These are phyloP conservation scores for Raffaelea arxii DNA, from an alignment of 2,329 filamentous ascomycete genomes.

Conservation along the genomic window DNA sequence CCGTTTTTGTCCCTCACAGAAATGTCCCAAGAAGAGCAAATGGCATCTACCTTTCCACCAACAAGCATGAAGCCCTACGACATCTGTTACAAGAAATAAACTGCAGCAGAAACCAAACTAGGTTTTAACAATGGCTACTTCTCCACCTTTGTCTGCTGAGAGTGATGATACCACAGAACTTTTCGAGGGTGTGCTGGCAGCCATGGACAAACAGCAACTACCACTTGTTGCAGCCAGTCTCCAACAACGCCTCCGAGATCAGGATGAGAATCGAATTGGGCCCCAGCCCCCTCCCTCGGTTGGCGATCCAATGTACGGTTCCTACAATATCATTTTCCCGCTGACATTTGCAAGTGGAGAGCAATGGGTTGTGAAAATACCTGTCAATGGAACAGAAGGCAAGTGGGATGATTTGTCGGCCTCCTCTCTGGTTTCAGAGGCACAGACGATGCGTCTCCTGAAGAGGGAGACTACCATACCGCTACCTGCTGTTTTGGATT, in stretches of 20 bases:
- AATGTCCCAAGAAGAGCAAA: too few relatives aligned
- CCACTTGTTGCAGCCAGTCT: not conserved
- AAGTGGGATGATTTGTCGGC: constrained; percentile 13
- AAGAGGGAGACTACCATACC: constrained; percentile 19
- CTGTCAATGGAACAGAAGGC: constrained; percentile 12
- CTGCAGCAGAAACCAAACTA: too few relatives aligned
- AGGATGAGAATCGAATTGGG: too few relatives aligned
- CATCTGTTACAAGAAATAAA: too few relatives aligned
- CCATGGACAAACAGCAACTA: not conserved
- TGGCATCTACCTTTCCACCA: too few relatives aligned
- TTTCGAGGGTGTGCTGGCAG: not conserved
- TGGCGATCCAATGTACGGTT: constrained; percentile 13
- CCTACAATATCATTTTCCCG: constrained; percentile 16
- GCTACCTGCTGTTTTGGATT: constrained; percentile 19
- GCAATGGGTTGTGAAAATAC: constrained; percentile 16
- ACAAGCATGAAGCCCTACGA: too few relatives aligned
- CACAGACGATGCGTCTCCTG: constrained; percentile 19
- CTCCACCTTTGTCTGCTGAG: too few relatives aligned
- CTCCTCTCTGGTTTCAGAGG: constrained; percentile 16
- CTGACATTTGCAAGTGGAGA: constrained; percentile 12
- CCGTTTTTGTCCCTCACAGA: too few relatives aligned
- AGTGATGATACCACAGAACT: not conserved
- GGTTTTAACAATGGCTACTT: too few relatives aligned
- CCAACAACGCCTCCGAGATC: not conserved
- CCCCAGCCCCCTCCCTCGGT: not conserved